phyloP scores from a whole-genome alignment of 2,329 filamentous ascomycete species.

The Colletotrichum musae region DNA sequence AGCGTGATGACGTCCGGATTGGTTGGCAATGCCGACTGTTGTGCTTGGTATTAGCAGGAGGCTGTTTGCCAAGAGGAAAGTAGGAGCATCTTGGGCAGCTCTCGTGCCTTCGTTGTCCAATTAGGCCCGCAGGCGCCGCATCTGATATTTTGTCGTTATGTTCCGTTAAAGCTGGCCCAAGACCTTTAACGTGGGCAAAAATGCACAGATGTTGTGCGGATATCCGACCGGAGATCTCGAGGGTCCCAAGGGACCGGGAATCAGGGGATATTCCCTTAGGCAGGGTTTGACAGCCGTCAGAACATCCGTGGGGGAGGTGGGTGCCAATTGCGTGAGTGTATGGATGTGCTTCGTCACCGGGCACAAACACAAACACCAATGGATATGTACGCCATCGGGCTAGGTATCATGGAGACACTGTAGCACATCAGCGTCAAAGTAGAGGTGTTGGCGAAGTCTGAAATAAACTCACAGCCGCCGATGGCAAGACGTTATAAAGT shows the following conservation, averaged over 20 bases:
- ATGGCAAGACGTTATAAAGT: constrained; percentile 2
- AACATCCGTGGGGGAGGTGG: background rate
- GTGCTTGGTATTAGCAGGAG: too few relatives aligned
- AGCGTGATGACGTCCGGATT: too few relatives aligned
- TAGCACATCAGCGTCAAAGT: background rate
- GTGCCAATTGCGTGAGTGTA: background rate
- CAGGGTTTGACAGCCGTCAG: background rate
- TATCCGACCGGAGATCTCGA: background rate
- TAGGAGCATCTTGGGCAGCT: too few relatives aligned
- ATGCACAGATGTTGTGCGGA: background rate
- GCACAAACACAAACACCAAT: background rate
- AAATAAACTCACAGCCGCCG: constrained; percentile 23
- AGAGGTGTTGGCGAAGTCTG: constrained; percentile 9
- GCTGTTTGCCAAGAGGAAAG: too few relatives aligned
- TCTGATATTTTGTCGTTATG: background rate
- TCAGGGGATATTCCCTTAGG: background rate
- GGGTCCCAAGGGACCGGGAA: background rate
- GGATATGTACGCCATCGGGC: background rate
- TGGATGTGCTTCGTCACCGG: too few relatives aligned
- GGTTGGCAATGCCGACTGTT: too few relatives aligned
- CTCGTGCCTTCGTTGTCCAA: background rate
- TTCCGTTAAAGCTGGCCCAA: background rate
- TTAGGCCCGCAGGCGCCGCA: background rate
- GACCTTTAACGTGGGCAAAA: background rate
- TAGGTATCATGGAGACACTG: background rate